Conservation (phyloP, 1,284 basidiomycete species). For the Apiotrichum siamense region DNA sequence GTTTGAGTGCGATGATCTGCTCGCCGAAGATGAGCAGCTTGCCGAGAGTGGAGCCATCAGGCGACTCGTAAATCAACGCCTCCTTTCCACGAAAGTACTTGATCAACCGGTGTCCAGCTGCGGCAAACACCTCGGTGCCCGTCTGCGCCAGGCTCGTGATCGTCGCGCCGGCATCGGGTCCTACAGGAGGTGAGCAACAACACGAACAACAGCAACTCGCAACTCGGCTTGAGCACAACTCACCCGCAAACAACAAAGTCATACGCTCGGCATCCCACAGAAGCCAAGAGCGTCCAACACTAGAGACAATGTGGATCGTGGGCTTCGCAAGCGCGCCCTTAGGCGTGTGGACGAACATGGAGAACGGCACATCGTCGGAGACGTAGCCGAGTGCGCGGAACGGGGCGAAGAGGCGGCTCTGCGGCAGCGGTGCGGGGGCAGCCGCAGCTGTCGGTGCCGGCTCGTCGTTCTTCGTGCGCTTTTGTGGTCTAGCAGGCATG, state of each 20-base stretch:
- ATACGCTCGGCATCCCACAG: slow-evolving; percentile 95
- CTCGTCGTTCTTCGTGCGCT: slow-evolving; percentile 15
- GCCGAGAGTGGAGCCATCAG: slow-evolving; percentile 41
- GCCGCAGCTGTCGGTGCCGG: background rate
- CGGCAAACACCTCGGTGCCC: slow-evolving; percentile 77
- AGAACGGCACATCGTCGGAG: slow-evolving; percentile 86
- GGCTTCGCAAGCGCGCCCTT: slow-evolving; percentile 82
- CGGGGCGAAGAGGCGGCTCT: slow-evolving; percentile 69
- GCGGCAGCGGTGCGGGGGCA: slow-evolving; percentile 14
- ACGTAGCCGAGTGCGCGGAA: slow-evolving; percentile 91
- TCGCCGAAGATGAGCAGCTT: slow-evolving; percentile 69
- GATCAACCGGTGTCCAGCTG: slow-evolving; percentile 63
- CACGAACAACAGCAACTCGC: background rate
- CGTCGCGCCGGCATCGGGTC: slow-evolving; percentile 65
- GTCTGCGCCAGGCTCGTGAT: slow-evolving; percentile 76
- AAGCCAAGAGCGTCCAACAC: slow-evolving; percentile 85
- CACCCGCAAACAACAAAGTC: slow-evolving; percentile 86
- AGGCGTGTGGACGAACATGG: slow-evolving; percentile 75
- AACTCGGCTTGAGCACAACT: no score
- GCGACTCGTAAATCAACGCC: slow-evolving; percentile 26
- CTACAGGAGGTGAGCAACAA: slow-evolving; percentile 51
- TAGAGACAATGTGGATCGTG: slow-evolving; percentile 75
- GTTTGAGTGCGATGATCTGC: slow-evolving; percentile 69
- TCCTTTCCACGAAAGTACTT: slow-evolving; percentile 85
- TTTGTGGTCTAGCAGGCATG: slow-evolving; percentile 16